These are phyloP conservation scores for Fusarium udum DNA, from an alignment of 2,329 filamentous ascomycete genomes.

Conservation along the genomic window DNA sequence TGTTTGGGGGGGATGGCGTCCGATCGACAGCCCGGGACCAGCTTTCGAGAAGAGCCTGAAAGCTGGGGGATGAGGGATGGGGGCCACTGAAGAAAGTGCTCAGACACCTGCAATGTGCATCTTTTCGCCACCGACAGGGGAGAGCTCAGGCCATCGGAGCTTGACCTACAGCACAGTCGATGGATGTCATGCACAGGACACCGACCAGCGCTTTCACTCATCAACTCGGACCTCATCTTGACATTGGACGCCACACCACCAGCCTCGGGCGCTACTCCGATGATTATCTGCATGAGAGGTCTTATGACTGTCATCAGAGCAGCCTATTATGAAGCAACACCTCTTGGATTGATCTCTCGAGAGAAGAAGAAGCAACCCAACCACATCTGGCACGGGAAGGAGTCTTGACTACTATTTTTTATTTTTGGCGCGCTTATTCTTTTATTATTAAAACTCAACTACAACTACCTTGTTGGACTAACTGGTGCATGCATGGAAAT, in stretches of 20 bases:
- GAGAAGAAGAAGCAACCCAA: slow-evolving; percentile 5
- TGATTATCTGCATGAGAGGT: slow-evolving; percentile 18
- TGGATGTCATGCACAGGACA: background rate
- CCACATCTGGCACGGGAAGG: slow-evolving; percentile 20
- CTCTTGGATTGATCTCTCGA: background rate
- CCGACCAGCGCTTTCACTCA: slow-evolving; percentile 9
- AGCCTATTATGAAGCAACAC: slow-evolving; percentile 12
- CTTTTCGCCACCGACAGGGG: slow-evolving; percentile 20
- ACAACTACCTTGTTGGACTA: slow-evolving; percentile 4
- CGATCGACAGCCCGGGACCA: slow-evolving; percentile 10
- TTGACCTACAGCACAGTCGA: background rate
- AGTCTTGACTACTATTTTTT: slow-evolving; percentile 17
- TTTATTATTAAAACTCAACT: slow-evolving; percentile 7
- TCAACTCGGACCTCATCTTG: background rate
- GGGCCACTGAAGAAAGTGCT: slow-evolving; percentile 8
- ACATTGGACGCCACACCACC: slow-evolving; percentile 35
- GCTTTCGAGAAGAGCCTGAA: background rate
- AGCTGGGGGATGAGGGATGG: slow-evolving; percentile 10
- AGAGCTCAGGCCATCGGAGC: background rate
- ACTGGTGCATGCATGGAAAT: slow-evolving; percentile 36
- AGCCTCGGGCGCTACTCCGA: slow-evolving; percentile 14
- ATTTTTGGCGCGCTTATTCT: slow-evolving; percentile 23
- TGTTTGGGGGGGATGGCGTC: slow-evolving; percentile 14
- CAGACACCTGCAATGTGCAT: slow-evolving; percentile 7
- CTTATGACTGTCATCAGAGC: slow-evolving; percentile 20